These are phyloP conservation scores for Microbotryum intermedium DNA, from an alignment of 1,284 basidiomycete species.

Conservation along the genomic window DNA sequence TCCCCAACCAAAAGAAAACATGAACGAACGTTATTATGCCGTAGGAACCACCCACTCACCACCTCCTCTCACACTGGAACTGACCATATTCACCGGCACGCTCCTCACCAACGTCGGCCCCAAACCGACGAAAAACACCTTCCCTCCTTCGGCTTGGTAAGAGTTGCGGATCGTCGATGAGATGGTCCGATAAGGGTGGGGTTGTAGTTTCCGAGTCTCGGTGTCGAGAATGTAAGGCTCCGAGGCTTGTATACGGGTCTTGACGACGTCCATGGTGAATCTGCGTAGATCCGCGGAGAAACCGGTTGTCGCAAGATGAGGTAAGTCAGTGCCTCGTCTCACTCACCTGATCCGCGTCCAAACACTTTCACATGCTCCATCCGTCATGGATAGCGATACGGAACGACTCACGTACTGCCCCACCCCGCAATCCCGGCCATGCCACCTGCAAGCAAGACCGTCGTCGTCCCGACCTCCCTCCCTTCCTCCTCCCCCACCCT, in stretches of 20 bases:
- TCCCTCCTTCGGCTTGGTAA: slow-evolving; percentile 55
- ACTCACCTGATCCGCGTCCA: too few relatives aligned
- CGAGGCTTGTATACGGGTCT: slow-evolving; percentile 67
- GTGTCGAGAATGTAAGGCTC: slow-evolving; percentile 22
- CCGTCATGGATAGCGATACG: not conserved
- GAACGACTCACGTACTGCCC: slow-evolving; percentile 37
- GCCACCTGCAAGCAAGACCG: slow-evolving; percentile 64
- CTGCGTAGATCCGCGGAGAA: not conserved
- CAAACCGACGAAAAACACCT: slow-evolving; percentile 65
- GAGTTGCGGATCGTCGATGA: slow-evolving; percentile 53
- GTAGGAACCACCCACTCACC: too few relatives aligned
- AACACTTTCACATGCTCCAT: too few relatives aligned
- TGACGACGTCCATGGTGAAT: slow-evolving; percentile 72
- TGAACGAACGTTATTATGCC: too few relatives aligned
- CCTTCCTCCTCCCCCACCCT: slow-evolving; percentile 35
- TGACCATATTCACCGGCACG: slow-evolving; percentile 44
- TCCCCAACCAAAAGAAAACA: not conserved
- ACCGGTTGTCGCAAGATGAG: not conserved
- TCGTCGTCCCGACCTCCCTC: slow-evolving; percentile 43
- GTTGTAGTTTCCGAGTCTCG: too few relatives aligned
- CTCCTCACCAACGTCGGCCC: slow-evolving; percentile 68
- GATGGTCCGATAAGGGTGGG: slow-evolving; percentile 51
- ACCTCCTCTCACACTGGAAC: slow-evolving; percentile 9
- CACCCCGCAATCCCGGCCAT: slow-evolving; percentile 53
- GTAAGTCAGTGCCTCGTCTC: too few relatives aligned